Evolutionary conservation across 2,329 filamentous ascomycete species (phyloP).

Genomic region (Thermoascus crustaceus): DNA sequence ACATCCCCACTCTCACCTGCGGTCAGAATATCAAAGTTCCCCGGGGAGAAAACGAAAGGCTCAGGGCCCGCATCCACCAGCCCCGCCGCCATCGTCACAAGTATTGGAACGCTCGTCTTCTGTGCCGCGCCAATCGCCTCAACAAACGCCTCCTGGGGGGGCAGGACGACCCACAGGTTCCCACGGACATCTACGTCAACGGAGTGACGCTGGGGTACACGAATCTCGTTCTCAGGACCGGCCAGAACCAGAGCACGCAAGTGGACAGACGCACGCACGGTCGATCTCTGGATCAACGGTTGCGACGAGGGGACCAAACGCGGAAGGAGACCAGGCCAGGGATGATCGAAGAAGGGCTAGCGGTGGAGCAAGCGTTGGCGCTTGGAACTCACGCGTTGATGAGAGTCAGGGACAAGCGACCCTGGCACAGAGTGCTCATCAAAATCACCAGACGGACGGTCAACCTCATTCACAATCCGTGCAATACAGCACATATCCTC

Average conservation of each 20-base stretch:
- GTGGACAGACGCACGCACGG: no score
- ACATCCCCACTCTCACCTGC: constrained; percentile 41
- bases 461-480: no score
- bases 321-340: no score
- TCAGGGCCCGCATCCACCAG: constrained; percentile 43
- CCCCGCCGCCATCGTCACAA: constrained; percentile 44
- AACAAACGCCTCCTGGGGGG: constrained; percentile 4
- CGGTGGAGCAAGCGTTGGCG: no score
- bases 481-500: no score
- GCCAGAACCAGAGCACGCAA: not conserved
- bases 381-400: no score
- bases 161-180: not conserved
- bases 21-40: constrained; percentile 59
- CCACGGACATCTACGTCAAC: constrained; percentile 8
- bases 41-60: constrained; percentile 76
- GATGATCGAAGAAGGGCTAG: no score
- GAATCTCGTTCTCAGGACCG: not conserved
- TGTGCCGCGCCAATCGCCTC: not conserved
- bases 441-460: no score
- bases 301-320: not conserved
- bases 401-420: no score
- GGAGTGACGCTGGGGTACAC: constrained; percentile 4
- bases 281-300: not conserved
- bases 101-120: constrained; percentile 30
- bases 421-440: no score